phyloP scores from a whole-genome alignment of 345 rosid genomes.

The Angophora floribunda region DNA sequence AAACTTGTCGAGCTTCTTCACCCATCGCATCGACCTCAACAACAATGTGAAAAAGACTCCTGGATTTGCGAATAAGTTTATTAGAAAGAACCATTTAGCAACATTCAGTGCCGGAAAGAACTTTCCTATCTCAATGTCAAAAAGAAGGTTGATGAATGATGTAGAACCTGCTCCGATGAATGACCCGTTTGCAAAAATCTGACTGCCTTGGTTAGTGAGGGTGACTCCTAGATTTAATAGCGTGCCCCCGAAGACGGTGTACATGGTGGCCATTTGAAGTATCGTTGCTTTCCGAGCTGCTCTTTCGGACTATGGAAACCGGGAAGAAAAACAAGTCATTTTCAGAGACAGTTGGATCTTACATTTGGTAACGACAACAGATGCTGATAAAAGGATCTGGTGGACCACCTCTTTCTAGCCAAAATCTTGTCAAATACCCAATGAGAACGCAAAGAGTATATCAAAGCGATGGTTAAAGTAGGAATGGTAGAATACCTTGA shows the following conservation, averaged over 20 bases:
- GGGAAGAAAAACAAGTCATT: background rate
- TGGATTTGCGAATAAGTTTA: constrained; percentile 14
- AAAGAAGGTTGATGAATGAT: background rate
- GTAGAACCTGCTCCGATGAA: constrained; percentile 72
- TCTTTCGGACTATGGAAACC: constrained; percentile 63
- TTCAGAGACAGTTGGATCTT: background rate
- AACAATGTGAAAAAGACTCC: constrained; percentile 56
- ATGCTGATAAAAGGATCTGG: background rate
- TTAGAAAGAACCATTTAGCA: background rate
- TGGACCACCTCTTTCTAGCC: background rate
- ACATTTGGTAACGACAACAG: background rate
- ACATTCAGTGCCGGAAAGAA: background rate
- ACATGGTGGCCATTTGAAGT: constrained; percentile 92
- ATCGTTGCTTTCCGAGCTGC: constrained; percentile 79
- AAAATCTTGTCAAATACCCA: background rate
- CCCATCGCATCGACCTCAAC: constrained; percentile 67
- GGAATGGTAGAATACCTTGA: constrained; percentile 44
- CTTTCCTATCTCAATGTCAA: background rate
- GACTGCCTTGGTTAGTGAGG: constrained; percentile 52
- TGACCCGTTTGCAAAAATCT: constrained; percentile 58
- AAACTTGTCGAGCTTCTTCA: constrained; percentile 69
- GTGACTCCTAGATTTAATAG: constrained; percentile 78
- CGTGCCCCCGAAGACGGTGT: constrained; percentile 70
- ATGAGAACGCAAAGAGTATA: background rate
- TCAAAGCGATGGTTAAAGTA: background rate